These are phyloP conservation scores for Liquidambar formosana DNA, from an alignment of 164 flowering plant species.

Conservation along the genomic window DNA sequence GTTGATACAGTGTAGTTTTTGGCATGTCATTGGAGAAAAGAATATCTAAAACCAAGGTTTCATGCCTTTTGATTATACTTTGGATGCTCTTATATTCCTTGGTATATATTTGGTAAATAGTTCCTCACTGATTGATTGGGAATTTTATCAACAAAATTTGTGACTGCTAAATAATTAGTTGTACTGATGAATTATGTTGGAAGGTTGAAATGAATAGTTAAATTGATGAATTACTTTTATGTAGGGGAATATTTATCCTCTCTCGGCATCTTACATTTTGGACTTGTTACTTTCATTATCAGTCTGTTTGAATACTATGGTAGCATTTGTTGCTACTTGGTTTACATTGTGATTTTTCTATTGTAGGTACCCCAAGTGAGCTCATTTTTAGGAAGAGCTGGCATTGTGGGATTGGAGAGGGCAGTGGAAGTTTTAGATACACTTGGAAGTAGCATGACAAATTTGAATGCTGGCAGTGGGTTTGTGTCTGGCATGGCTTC, in stretches of 20 bases:
- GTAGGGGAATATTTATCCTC: neutral
- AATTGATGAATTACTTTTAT: neutral
- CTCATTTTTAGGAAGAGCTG: constrained; percentile 54
- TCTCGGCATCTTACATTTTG: neutral
- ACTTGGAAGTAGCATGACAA: constrained; percentile 65
- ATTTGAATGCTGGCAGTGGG: constrained; percentile 42
- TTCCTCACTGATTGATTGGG: too few relatives aligned
- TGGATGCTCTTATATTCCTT: too few relatives aligned
- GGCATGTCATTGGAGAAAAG: too few relatives aligned
- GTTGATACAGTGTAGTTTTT: too few relatives aligned
- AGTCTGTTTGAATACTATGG: neutral
- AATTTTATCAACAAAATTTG: too few relatives aligned
- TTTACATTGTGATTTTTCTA: neutral
- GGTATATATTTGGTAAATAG: too few relatives aligned
- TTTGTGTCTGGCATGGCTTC: constrained; percentile 45
- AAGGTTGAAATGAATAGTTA: neutral
- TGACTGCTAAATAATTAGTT: too few relatives aligned
- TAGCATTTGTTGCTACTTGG: neutral
- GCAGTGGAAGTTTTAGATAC: constrained; percentile 65
- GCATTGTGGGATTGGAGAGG: constrained; percentile 50
- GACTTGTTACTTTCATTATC: neutral
- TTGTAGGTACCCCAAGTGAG: constrained; percentile 29
- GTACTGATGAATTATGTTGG: neutral
- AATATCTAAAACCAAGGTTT: too few relatives aligned
- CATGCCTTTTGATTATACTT: too few relatives aligned